Evolutionary conservation across 331 rosid species (phyloP), one percentile per base, ranked within the genome.

Genomic region (Phaseolus coccineus): DNA sequence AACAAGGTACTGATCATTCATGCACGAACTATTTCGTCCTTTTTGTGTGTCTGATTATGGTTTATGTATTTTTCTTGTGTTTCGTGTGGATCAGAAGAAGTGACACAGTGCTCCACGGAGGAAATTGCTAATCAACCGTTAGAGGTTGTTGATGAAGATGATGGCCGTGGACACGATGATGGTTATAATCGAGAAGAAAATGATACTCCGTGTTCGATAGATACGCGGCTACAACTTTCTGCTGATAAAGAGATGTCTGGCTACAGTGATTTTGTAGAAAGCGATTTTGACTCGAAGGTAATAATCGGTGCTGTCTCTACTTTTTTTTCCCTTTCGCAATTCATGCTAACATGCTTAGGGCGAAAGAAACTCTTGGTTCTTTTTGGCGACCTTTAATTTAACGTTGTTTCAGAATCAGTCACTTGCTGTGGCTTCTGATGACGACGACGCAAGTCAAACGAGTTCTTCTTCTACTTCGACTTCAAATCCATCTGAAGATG

Each of bases 211-310:
- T 73, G 57, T 78, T 52, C 77, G 19, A 66, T 40, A 25, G 81
- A 48, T 8, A 15, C 13, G 6, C 14, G 66, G 46, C 69, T 24
- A 0, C 87, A 69, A 79, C 77, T 82, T 63, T 84, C 62, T 56
- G 48, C 82, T 74, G 73, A 74, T 19, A 68, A 81, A 74, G 85
- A 71, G 69, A 73, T 40, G 7, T 8, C 79, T 66, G 78, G 76
- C 31, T 8, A 47, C 61, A 58, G 50, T 69, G 85, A 16, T 62
- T 65, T 27, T 58, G 74, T 25, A 4, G 52, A 64, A 33, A 77
- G 77, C 15, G 80, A 69, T 13, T 69, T 77, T 84, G 75, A 85
- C 24, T 62, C 28, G 56, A 46, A 76, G 66, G 97, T 91, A 89
- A 85, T 69, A 3, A 57, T 67, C 66, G 2, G 3, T 33, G 8